phyloP scores from a whole-genome alignment of 176 grass and related monocot genomes.

The Triticum timopheevii region DNA sequence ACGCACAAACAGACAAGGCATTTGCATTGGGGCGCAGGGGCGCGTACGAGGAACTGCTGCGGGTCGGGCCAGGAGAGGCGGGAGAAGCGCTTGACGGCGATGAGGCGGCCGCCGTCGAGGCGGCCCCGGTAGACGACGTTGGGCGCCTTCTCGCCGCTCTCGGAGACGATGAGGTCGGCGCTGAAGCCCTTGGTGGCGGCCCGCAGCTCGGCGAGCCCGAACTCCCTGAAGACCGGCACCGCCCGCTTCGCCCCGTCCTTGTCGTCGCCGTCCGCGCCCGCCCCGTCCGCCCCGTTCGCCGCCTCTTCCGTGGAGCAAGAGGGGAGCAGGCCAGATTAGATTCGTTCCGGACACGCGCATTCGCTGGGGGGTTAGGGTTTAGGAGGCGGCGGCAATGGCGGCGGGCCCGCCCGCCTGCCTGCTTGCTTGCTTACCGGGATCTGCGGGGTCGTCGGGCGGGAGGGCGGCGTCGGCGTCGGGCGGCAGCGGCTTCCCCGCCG shows the following conservation, averaged over 20 bases:
- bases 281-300: constrained; percentile 57
- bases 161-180: constrained; percentile 90
- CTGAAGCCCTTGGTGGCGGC: constrained; percentile 97
- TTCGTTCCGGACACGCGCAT: background rate
- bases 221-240: constrained; percentile 92
- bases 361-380: constrained; percentile 26
- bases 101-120: constrained; percentile 72
- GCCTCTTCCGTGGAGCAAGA: constrained; percentile 31
- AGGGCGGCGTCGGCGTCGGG: constrained; percentile 53
- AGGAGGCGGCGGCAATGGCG: constrained; percentile 22
- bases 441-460: constrained; percentile 59
- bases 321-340: background rate
- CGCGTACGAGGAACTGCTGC: constrained; percentile 91
- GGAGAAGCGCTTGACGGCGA: constrained; percentile 98
- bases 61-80: constrained; percentile 95
- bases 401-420: no score
- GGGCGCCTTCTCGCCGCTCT: constrained; percentile 99
- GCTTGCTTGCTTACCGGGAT: constrained; percentile 58
- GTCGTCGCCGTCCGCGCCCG: constrained; percentile 56
- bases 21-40: background rate
- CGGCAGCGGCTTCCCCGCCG: constrained; percentile 52
- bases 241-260: constrained; percentile 61
- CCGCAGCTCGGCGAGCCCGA: constrained; percentile 73
- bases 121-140: constrained; percentile 94
- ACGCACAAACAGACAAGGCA: background rate